These are phyloP conservation scores for Hymenotorrendiella dingleyae DNA, from an alignment of 2,329 filamentous ascomycete genomes.

Conservation along the genomic window DNA sequence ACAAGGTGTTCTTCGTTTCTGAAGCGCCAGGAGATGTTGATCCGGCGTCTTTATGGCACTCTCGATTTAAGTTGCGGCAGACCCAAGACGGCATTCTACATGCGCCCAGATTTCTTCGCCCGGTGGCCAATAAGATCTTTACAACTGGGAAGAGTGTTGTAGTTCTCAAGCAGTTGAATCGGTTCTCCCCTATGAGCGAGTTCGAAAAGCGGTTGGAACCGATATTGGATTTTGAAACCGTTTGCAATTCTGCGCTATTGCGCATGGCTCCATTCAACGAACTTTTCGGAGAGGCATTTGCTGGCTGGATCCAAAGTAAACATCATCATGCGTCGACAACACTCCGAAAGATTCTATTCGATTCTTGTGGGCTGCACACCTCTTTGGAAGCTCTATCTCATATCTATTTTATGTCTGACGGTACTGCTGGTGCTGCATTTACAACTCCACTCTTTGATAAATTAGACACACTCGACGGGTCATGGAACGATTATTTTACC, in stretches of 20 bases:
- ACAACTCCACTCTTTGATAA: constrained; percentile 67
- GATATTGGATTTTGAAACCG: constrained; percentile 49
- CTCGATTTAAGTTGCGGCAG: constrained; percentile 62
- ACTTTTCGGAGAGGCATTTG: constrained; percentile 65
- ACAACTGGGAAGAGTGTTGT: constrained; percentile 84
- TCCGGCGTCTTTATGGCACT: constrained; percentile 66
- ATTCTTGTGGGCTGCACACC: constrained; percentile 59
- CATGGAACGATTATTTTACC: constrained; percentile 77
- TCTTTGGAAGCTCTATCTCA: constrained; percentile 62
- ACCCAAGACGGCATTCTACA: constrained; percentile 55
- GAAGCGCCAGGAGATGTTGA: constrained; percentile 51
- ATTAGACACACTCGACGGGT: constrained; percentile 53
- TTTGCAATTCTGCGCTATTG: constrained; percentile 42
- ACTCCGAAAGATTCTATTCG: constrained; percentile 61
- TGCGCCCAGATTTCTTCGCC: constrained; percentile 69
- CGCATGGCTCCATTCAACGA: constrained; percentile 65
- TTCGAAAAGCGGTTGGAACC: constrained; percentile 35
- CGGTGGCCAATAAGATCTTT: constrained; percentile 67
- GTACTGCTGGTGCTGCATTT: constrained; percentile 59
- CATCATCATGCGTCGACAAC: constrained; percentile 63
- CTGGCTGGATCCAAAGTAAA: constrained; percentile 70
- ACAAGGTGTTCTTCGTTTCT: constrained; percentile 71
- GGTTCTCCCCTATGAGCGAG: constrained; percentile 36
- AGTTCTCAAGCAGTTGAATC: constrained; percentile 68
- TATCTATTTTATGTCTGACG: constrained; percentile 74